These are phyloP conservation scores for Sporobolomyces phaffii DNA, from an alignment of 768 basidiomycete genomes.

Conservation along the genomic window DNA sequence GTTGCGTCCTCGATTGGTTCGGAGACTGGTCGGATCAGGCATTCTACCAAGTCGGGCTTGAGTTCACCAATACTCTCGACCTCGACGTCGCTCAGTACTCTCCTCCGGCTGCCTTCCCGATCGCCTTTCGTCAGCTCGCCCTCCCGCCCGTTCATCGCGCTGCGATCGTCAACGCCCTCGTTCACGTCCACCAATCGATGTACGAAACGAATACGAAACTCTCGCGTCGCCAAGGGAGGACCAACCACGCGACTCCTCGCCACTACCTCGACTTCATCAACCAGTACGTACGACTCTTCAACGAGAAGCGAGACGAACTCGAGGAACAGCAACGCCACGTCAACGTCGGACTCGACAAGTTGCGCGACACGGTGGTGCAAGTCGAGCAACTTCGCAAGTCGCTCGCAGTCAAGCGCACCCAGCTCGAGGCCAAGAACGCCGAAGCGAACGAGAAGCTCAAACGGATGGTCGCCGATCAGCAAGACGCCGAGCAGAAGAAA, in stretches of 20 bases:
- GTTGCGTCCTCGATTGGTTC: constrained; percentile 99
- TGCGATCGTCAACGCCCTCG: constrained; percentile 88
- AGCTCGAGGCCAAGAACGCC: constrained; percentile 84
- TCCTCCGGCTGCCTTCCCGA: constrained; percentile 76
- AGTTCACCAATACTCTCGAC: constrained; percentile 90
- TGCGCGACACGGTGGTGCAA: constrained; percentile 89
- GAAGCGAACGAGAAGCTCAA: constrained; percentile 96
- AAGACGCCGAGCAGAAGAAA: constrained; percentile 98
- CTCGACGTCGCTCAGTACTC: constrained; percentile 76
- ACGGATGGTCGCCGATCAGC: constrained; percentile 97
- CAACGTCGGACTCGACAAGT: constrained; percentile 94
- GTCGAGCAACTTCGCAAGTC: constrained; percentile 94
- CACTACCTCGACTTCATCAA: constrained; percentile 99
- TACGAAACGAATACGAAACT: constrained; percentile 82
- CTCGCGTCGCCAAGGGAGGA: constrained; percentile 85
- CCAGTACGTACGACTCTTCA: constrained; percentile 90
- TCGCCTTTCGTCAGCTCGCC: constrained; percentile 73
- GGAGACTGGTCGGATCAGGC: constrained; percentile 99
- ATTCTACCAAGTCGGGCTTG: constrained; percentile 94
- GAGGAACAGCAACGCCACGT: constrained; percentile 98
- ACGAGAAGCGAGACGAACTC: constrained; percentile 91
- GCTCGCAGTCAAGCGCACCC: constrained; percentile 84
- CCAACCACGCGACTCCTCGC: constrained; percentile 92
- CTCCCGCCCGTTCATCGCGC: constrained; percentile 84
- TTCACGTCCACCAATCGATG: constrained; percentile 81